Conservation (phyloP, 768 basidiomycete genomes). For the Tephrocybe rancida region DNA sequence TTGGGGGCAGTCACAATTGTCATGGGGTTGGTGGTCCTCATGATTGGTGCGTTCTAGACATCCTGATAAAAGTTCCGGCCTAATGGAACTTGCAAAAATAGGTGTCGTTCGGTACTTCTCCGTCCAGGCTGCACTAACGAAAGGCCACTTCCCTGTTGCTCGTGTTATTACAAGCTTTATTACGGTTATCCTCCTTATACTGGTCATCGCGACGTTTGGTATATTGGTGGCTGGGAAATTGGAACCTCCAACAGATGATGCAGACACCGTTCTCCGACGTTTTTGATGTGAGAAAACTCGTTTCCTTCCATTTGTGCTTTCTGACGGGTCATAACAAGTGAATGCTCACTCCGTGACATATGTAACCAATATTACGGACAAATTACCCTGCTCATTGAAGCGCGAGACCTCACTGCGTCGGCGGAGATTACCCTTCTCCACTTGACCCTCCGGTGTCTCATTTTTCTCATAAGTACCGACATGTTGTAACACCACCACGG, state of each 20-base stretch:
- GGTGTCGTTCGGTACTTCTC: conserved; percentile 23
- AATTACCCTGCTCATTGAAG: too few species aligned
- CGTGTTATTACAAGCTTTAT: conserved; percentile 18
- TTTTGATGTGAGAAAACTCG: conserved; percentile 9
- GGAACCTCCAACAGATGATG: conserved; percentile 6
- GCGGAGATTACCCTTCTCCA: too few species aligned
- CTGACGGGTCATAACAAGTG: too few species aligned
- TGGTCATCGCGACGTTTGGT: conserved; percentile 21
- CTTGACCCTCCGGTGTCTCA: too few species aligned
- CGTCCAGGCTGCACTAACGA: conserved; percentile 23
- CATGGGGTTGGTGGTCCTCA: conserved; percentile 20
- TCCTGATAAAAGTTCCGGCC: not conserved
- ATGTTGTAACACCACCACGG: too few species aligned
- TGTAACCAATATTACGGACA: too few species aligned
- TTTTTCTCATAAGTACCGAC: too few species aligned
- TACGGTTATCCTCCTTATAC: conserved; percentile 13
- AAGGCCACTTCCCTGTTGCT: conserved; percentile 24
- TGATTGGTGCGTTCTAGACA: conserved; percentile 17
- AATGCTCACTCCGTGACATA: too few species aligned
- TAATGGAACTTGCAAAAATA: conserved; percentile 1
- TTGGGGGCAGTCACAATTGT: conserved; percentile 22
- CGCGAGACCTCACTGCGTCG: too few species aligned
- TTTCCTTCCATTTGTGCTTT: not conserved
- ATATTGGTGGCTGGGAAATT: conserved; percentile 20
- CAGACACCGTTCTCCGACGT: not conserved